Evolutionary conservation across 2,329 filamentous ascomycete genomes (phyloP), one percentile per base, ranked within the genome.

Genomic region (Sphaerulina populicola): DNA sequence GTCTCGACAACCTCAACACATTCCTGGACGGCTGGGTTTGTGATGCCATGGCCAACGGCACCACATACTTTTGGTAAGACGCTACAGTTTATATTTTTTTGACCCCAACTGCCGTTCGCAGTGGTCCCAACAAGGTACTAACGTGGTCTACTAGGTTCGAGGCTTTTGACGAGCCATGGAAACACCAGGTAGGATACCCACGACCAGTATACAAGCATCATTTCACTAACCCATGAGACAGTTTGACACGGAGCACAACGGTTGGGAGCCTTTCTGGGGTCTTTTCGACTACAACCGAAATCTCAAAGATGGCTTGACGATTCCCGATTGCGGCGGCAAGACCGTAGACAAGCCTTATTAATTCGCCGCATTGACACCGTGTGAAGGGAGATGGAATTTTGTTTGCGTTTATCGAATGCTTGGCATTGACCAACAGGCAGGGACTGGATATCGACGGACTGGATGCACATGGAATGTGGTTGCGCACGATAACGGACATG

Each of bases 121-220:
- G 35, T 18, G 37, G 37, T 35, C 21, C 23, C 23, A 27, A 27
- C 23, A n/a, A 27, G 37, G 21, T 46, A 37, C 47, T 53, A 44
- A 53, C 51, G 36, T 48, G 36, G 31, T 51, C 18, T 21, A 43
- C 7, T 44, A 65, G 80, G 81, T 96, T 97, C 67, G 87, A 90
- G 66, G 88, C 89, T 8, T 97, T 96, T 66, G 91, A 97, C 66
- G 91, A 97, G 75, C 89, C 89, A 2, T 97, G 91, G 91, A 96
- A 97, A 73, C 74, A 85, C 49, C 64, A 69, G 14, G 95, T 82
- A 71, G 85, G 96, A 35, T 33, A n/a, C 15, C 44, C 11, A 27
- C 44, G 23, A 21, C 14, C 15, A 10, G 18, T 18, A 15, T 12
- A 39, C 18, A 38, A n/a, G 18, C 6, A 31, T 15, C 4, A 21